Base-by-base conservation (phyloP, 805 yeast species). In the Clavispora carvajalis region DNA sequence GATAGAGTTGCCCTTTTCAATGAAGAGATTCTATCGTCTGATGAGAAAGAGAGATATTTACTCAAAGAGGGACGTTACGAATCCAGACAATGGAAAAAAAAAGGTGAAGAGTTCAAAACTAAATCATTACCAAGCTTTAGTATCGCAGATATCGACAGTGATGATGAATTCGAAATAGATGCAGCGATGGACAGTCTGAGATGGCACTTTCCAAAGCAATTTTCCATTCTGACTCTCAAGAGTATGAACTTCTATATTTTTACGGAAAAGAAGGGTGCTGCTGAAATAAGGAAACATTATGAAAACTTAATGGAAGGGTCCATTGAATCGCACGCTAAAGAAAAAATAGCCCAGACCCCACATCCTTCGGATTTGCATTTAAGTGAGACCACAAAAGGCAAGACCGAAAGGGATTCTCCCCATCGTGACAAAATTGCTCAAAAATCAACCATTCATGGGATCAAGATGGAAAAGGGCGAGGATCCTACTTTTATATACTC, bases 221-320 rank as follows among this genome's bases (percentile, higher is more conserved):
- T 68, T 13, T 60, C 71, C 1, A 40, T 63, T 1, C 47, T 50
- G 30, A 64, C 64, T 1, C 49, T 69, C 8, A 60, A 55, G 41
- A 62, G 54, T 33, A 46, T 67, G 33, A 54, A 62, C 10, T 28
- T 28, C 15, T 19, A 28, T 15, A 28, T 28, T 15, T 28, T 19
- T 16, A 28, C 31, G 11, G 11, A 28, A 28, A 28, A 28, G 31
- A 28, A 28, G n/a, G 31, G 16, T 15, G 31, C 31, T 4, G 18
- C 19, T 6, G 31, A 28, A 15, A 19, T 31, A 23, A 23, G 19
- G 12, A 33, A 15, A 12, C 31, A 28, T 28, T 28, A 28, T 13
- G 31, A 18, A 15, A 28, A 10, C 19, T 13, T 28, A 5, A 28
- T 28, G 31, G 31, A 28, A 28, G 31, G n/a, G 16, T 9, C 16